Conservation (phyloP, 1,284 basidiomycete species). For the Naganishia sp. region DNA sequence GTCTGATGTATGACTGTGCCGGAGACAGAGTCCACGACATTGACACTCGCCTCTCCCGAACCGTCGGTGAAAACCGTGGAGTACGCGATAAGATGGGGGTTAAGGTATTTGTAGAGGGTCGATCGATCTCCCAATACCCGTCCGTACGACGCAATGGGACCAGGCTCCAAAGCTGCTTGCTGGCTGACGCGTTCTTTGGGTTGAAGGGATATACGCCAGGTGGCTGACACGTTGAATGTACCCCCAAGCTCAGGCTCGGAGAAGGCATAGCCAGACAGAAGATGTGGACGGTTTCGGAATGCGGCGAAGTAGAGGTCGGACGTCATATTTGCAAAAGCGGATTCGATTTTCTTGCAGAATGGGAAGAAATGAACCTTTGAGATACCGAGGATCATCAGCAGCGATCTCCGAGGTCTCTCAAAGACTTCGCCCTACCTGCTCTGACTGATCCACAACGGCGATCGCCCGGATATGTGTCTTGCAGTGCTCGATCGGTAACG, state of each 20-base stretch:
- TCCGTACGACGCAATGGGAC: constrained; percentile 72
- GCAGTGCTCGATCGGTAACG: constrained; percentile 49
- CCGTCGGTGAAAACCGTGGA: constrained; percentile 58
- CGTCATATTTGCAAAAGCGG: constrained; percentile 39
- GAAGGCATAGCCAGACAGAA: constrained; percentile 2
- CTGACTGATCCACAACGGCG: constrained; percentile 43
- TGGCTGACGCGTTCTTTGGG: constrained; percentile 59
- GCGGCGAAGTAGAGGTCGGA: constrained; percentile 41
- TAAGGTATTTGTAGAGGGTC: constrained; percentile 93
- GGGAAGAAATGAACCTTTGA: constrained; percentile 50
- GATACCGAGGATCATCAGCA: not conserved
- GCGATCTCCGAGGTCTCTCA: not conserved
- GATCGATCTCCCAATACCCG: constrained; percentile 82
- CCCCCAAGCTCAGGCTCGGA: constrained; percentile 1
- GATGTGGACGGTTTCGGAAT: constrained; percentile 19
- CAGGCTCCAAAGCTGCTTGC: constrained; percentile 43
- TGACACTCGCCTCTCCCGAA: constrained; percentile 59
- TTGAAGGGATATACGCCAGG: constrained; percentile 66
- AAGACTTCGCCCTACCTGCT: constrained; percentile 32
- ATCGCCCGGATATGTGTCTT: constrained; percentile 45
- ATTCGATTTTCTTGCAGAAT: constrained; percentile 48
- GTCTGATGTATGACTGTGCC: constrained; percentile 73
- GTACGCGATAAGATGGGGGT: constrained; percentile 73
- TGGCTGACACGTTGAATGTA: constrained; percentile 27
- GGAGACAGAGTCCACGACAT: constrained; percentile 74